These are phyloP conservation scores for Bjerkandera adusta DNA, from an alignment of 1,284 basidiomycete genomes.

Conservation along the genomic window DNA sequence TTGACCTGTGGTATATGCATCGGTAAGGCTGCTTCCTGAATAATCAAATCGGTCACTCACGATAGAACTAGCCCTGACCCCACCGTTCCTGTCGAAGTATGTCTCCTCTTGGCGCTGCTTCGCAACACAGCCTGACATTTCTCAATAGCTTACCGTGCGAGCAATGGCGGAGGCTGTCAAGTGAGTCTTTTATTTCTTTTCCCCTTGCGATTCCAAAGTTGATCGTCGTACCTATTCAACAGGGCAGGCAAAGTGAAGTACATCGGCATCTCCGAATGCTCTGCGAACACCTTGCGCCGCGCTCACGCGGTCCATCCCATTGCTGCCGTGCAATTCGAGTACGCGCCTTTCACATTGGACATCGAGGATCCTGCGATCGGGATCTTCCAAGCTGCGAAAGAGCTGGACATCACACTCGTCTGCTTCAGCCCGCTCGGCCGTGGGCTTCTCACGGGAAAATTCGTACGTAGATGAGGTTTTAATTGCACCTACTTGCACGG, in stretches of 20 bases:
- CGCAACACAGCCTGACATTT: neutral
- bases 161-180: conserved; percentile 35
- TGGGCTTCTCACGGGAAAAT: conserved; percentile 38
- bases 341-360: conserved; percentile 40
- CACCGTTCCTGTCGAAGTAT: conserved; percentile 30
- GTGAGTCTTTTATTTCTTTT: conserved; percentile 15
- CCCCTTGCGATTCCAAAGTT: neutral
- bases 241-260: conserved; percentile 39
- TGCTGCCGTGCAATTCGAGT: conserved; percentile 42
- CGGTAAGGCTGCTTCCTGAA: conserved; percentile 16
- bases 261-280: conserved; percentile 44
- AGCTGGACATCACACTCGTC: conserved; percentile 33
- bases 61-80: conserved; percentile 20
- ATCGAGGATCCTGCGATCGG: conserved; percentile 34
- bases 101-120: neutral
- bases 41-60: neutral
- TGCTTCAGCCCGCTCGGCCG: conserved; percentile 42
- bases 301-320: conserved; percentile 40
- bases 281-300: conserved; percentile 38
- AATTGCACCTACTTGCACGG: neutral
- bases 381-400: conserved; percentile 28
- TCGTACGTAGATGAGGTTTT: conserved; percentile 18
- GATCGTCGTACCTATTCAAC: conserved; percentile 10
- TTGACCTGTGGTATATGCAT: conserved; percentile 40
- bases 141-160: conserved; percentile 28